Evolutionary conservation across 495 filamentous ascomycete species (phyloP), one percentile per base, ranked within the genome.

Genomic region (Hypoxylon perforatum): DNA sequence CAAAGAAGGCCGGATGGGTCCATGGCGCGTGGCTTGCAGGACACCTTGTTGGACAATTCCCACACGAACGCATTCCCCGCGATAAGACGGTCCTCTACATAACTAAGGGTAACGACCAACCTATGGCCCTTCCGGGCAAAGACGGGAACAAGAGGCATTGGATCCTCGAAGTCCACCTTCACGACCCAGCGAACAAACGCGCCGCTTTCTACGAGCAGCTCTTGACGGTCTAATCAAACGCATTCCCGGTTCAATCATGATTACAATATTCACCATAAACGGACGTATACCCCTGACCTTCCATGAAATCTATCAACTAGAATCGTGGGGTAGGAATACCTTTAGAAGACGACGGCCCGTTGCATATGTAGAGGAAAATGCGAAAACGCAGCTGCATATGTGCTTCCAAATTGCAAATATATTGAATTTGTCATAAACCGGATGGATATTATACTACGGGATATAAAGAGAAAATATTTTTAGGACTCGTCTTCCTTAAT

Each of bases 161-260:
- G 80, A 83, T 84, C 64, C 50, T 84, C 67, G 80, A 85, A 65
- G 80, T 85, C 59, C 80, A 85, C 71, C 75, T 84, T 15, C 76
- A 76, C 33, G 78, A 85, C 63, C 67, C 50, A 0, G 75, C 36
- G 5, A 70, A 61, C n/a, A 54, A 73, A 9, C 75, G 77, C 54
- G 78, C 73, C 3, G 82, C 67, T 11, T 84, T 83, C 55, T 75
- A 63, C 45, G 81, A 84, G 64, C 73, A 83, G 57, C 73, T 84
- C 18, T 67, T 84, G 61, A 82, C 79, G 0, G 72, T 81, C 44
- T 28, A 70, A 41, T 18, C 59, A 51, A 38, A 18, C 6, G n/a
- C 5, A 42, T 42, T 42, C 39, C 3, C 17, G 5, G 17, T 42
- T 42, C 3, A 17, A 42, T 17, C n/a, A 42, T 15, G 4, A 11